These are phyloP conservation scores for Globisporangium rhizosaccharum DNA, from an alignment of 352 stramenopile species.

Conservation along the genomic window DNA sequence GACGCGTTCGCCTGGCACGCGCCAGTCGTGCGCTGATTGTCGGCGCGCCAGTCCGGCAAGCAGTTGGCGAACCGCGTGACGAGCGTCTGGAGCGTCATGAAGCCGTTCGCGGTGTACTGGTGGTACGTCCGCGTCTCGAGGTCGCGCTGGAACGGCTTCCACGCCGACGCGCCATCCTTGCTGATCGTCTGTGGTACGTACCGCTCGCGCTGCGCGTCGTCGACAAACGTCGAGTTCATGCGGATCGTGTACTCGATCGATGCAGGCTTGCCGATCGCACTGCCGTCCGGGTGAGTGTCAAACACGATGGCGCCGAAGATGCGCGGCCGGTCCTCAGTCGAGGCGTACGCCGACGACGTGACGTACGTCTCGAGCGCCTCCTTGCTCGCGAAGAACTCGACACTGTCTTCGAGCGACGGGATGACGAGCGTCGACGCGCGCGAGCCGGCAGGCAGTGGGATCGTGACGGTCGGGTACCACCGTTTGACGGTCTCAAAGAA, in stretches of 20 bases:
- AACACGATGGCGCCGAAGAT: conserved; percentile 51
- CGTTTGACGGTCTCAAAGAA: conserved; percentile 36
- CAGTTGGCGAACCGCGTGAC: conserved; percentile 59
- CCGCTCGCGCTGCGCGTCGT: conserved; percentile 11
- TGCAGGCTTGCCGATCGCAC: conserved; percentile 34
- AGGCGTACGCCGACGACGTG: conserved; percentile 28
- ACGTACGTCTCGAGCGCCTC: conserved; percentile 28
- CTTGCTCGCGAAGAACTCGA: conserved; percentile 27
- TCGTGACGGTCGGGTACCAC: conserved; percentile 43
- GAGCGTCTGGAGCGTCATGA: conserved; percentile 66
- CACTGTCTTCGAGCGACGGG: conserved; percentile 35
- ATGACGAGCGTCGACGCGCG: conserved; percentile 8
- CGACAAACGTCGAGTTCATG: conserved; percentile 47
- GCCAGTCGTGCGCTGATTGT: conserved; percentile 12
- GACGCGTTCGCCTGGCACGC: conserved; percentile 17
- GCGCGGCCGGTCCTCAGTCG: conserved; percentile 11
- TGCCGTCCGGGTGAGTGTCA: conserved; percentile 19
- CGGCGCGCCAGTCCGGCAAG: conserved; percentile 24
- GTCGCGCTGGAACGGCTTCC: conserved; percentile 38
- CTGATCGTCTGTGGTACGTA: conserved; percentile 37
- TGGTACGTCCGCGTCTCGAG: conserved; percentile 36
- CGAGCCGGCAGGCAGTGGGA: too few species aligned
- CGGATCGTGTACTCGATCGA: conserved; percentile 62
- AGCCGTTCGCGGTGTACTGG: conserved; percentile 34
- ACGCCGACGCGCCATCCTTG: conserved; percentile 21